Percentiles rank a stretch among this genome's conserved stretches.
Evolutionary conservation across 139 green algal species (phyloP).

Genomic region (Tetradesmus obliquus): DNA sequence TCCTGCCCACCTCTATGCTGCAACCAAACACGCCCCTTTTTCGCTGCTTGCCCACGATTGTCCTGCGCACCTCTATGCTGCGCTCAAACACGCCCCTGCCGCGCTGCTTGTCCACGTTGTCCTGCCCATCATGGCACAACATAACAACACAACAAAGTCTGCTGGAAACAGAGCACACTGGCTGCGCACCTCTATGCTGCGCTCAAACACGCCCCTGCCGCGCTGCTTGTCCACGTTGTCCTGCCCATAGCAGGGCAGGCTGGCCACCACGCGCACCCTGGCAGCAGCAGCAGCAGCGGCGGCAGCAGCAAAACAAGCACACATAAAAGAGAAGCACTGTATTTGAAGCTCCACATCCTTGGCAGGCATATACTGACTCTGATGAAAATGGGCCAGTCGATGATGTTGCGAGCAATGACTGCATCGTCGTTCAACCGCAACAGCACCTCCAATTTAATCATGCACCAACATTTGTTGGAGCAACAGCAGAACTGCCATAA

Average conservation of each 20-base stretch:
- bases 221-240: slow-evolving; percentile 94
- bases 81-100: slow-evolving; percentile 92
- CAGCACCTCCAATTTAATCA: too few relatives aligned
- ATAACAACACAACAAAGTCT: too few relatives aligned
- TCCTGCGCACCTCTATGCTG: slow-evolving; percentile 74
- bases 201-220: slow-evolving; percentile 91
- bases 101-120: slow-evolving; percentile 93
- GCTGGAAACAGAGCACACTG: too few relatives aligned
- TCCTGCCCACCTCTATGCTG: slow-evolving; percentile 74
- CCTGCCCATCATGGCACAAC: slow-evolving; percentile 56
- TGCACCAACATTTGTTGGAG: too few relatives aligned
- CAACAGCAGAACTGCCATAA: too few relatives aligned
- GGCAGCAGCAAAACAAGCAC: neutral
- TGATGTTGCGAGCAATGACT: too few relatives aligned
- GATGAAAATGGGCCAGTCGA: neutral
- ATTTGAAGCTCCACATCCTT: neutral
- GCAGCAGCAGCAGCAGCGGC: neutral
- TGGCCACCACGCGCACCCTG: slow-evolving; percentile 90
- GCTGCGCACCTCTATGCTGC: slow-evolving; percentile 79
- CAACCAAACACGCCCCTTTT: slow-evolving; percentile 91
- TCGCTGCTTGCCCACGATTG: slow-evolving; percentile 92
- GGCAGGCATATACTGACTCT: neutral
- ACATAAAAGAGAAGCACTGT: neutral
- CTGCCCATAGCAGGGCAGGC: slow-evolving; percentile 93
- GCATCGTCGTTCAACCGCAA: too few relatives aligned